Conservation (phyloP, 805 yeast species). For the Wickerhamiella domercqiae region DNA sequence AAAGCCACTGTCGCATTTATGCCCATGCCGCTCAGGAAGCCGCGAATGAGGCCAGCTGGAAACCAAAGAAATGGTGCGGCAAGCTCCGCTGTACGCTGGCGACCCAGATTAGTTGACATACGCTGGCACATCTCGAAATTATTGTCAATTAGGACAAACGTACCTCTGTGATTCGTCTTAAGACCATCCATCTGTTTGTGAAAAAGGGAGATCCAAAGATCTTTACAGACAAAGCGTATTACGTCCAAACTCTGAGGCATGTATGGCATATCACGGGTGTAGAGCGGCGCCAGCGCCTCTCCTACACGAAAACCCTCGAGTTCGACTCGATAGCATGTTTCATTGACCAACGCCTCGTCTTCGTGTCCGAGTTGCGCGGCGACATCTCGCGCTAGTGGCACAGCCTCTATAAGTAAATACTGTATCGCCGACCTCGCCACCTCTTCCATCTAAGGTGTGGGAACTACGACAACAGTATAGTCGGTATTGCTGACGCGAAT, state of each 20-base stretch:
- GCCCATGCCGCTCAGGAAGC: constrained; percentile 55
- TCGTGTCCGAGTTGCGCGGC: constrained; percentile 30
- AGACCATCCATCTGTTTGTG: constrained; percentile 83
- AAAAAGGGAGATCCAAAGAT: constrained; percentile 70
- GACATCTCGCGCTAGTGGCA: constrained; percentile 56
- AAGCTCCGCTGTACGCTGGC: constrained; percentile 20
- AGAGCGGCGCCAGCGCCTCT: constrained; percentile 35
- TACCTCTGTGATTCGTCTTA: constrained; percentile 80
- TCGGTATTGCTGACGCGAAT: too few species aligned
- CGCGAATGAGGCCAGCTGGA: constrained; percentile 64
- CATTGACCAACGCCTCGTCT: constrained; percentile 27
- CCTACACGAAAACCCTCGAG: constrained; percentile 60
- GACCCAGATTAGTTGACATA: constrained; percentile 28
- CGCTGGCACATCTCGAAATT: constrained; percentile 38
- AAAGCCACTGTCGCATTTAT: constrained; percentile 50
- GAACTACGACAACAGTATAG: too few species aligned
- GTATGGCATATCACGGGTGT: constrained; percentile 29
- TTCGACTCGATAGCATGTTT: constrained; percentile 46
- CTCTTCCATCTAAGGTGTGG: constrained; percentile 1
- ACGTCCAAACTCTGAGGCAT: constrained; percentile 56
- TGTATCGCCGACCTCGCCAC: constrained; percentile 31
- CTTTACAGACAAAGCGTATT: constrained; percentile 86
- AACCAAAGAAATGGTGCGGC: constrained; percentile 44
- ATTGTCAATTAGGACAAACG: constrained; percentile 64
- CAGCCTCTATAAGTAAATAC: constrained; percentile 56